Percentiles rank a stretch among this genome's conserved stretches.
Conservation (phyloP, 2,329 filamentous ascomycete species). For the Fusarium coicis region DNA sequence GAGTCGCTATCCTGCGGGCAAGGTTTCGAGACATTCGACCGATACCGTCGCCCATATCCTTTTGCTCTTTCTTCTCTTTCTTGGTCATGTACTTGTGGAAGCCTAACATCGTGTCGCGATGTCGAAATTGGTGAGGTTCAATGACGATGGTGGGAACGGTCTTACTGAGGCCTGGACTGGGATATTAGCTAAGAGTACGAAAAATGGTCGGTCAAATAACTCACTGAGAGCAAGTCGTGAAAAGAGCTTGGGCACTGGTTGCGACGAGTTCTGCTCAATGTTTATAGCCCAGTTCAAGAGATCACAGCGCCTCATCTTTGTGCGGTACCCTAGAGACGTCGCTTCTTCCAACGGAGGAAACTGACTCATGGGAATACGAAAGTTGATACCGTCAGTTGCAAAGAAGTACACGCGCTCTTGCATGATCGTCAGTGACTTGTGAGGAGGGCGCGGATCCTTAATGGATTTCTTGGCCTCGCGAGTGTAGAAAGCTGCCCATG, state of each 20-base stretch:
- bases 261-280: constrained; percentile 54
- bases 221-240: constrained; percentile 66
- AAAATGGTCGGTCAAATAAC: neutral
- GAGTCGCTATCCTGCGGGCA: constrained; percentile 61
- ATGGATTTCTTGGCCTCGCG: constrained; percentile 53
- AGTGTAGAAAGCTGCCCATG: constrained; percentile 61
- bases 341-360: constrained; percentile 44
- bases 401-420: constrained; percentile 65
- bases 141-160: constrained; percentile 60
- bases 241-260: constrained; percentile 67
- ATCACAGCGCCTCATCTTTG: constrained; percentile 50
- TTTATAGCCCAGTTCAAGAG: constrained; percentile 66
- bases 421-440: constrained; percentile 33
- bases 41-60: constrained; percentile 75
- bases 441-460: constrained; percentile 44
- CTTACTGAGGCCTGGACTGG: constrained; percentile 60
- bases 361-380: constrained; percentile 38
- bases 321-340: constrained; percentile 35
- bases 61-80: constrained; percentile 50
- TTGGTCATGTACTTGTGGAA: constrained; percentile 68
- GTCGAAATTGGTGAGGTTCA: constrained; percentile 57
- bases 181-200: neutral
- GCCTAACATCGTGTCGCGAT: constrained; percentile 18
- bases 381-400: constrained; percentile 61
- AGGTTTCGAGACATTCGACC: constrained; percentile 71